Conservation (phyloP, 208 protist species). For the Crithidia thermophila region DNA sequence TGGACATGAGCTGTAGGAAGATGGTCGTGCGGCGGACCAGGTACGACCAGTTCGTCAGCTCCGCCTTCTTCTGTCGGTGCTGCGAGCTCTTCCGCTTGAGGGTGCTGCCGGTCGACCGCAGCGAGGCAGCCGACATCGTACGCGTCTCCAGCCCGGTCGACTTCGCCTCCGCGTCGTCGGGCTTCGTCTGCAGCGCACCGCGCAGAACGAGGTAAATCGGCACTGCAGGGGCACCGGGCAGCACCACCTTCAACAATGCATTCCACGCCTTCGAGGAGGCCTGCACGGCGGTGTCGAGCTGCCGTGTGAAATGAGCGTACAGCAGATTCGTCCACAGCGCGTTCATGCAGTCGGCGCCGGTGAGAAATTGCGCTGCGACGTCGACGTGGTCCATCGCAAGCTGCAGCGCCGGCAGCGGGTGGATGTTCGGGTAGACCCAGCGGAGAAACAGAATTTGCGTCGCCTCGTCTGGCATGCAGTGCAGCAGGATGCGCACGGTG, state of each 20-base stretch:
- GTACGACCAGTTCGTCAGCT: constrained; percentile 50
- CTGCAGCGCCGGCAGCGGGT: constrained; percentile 71
- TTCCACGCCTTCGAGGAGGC: constrained; percentile 58
- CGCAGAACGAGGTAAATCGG: constrained; percentile 69
- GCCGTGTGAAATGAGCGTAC: constrained; percentile 66
- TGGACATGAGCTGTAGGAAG: constrained; percentile 55
- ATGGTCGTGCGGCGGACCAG: constrained; percentile 41
- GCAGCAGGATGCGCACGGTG: constrained; percentile 51
- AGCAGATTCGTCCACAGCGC: constrained; percentile 85
- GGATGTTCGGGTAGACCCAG: constrained; percentile 74
- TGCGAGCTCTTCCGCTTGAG: constrained; percentile 6
- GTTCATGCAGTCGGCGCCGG: constrained; percentile 51
- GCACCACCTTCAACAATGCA: constrained; percentile 59
- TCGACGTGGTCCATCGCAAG: constrained; percentile 58
- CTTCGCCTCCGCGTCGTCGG: not conserved
- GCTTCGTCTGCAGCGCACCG: constrained; percentile 7
- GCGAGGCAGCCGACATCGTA: not conserved
- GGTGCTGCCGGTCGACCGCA: not conserved
- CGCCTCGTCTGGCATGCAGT: constrained; percentile 40
- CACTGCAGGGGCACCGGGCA: constrained; percentile 68
- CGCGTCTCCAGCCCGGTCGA: not conserved
- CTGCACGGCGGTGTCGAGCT: constrained; percentile 51
- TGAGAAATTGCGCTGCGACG: constrained; percentile 49
- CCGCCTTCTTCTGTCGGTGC: not conserved
- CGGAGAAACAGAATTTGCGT: constrained; percentile 52